Base-by-base conservation (phyloP, 208 protist genomes). In the Porcisia hertigi region DNA sequence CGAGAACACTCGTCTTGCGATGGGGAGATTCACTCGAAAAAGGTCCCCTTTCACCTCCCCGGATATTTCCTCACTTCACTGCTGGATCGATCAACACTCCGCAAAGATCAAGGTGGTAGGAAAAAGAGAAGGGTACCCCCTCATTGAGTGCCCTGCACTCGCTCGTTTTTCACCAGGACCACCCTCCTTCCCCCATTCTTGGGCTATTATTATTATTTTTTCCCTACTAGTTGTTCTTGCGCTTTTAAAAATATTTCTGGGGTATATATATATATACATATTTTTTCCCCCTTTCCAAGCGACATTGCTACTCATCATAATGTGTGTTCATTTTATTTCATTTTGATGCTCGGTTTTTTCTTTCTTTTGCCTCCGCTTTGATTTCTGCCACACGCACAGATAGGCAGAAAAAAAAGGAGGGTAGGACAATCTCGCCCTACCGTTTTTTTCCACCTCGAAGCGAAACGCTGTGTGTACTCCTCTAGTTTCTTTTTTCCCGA, bases 1-100 rank as follows among this genome's bases (percentile, higher is more conserved):
- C 47, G 65, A 71, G 65, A 57, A 71, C 65, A 57, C n/a, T 43
- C 4, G 65, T 71, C 65, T 71, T 57, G 65, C 65, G 65, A 55
- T 23, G 47, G 11, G 45, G 43, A 25, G 47, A 16, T 47, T 71
- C 65, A 71, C 47, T 39, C 65, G 65, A 71, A 30, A 5, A 57
- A 36, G 65, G 30, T 47, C 20, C 18, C 11, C 47, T 53, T 69
- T 9, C 45, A 49, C 45, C 52, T 57, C 53, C 39, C 12, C 45
- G 52, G 65, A 43, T 71, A 20, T 47, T 12, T 57, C 2, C 30
- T 71, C 47, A 16, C 25, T n/a, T 16, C 45, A 5, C 47, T 71
- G 25, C 41, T 47, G 45, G n/a, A n/a, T n/a, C n/a, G n/a, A 39
- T 43, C 52, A 71, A n/a, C 30, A 3, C 65, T 39, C 20, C 30